These are phyloP conservation scores for Metschnikowia corniflorae DNA, from an alignment of 805 yeast genomes.

Conservation along the genomic window DNA sequence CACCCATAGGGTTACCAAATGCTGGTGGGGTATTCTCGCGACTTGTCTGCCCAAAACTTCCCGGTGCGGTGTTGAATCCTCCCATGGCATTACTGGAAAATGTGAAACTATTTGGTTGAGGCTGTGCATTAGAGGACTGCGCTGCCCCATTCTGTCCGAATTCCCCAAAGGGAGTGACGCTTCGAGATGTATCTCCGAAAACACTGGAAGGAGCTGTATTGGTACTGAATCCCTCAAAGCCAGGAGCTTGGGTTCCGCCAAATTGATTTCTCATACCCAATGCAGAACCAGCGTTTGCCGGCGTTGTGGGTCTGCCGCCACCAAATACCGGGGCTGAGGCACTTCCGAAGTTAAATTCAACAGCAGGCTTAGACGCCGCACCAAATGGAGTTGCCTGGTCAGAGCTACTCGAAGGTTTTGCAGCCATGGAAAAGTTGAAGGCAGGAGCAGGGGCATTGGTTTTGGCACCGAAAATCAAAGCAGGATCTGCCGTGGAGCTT, in stretches of 20 bases:
- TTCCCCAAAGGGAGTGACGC: conserved; percentile 9
- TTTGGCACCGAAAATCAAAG: conserved; percentile 27
- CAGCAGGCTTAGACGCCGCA: conserved; percentile 4
- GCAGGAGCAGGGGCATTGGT: conserved; percentile 15
- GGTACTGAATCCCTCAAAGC: conserved; percentile 4
- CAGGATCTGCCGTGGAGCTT: conserved; percentile 29
- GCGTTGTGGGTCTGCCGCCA: conserved; percentile 13
- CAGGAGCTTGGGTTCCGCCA: conserved; percentile 1
- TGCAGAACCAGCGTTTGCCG: conserved; percentile 7
- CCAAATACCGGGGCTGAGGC: conserved; percentile 6
- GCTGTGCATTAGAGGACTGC: conserved; percentile 4
- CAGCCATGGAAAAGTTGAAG: conserved; percentile 13
- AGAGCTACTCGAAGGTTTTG: conserved; percentile 1
- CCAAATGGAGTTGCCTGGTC: conserved; percentile 8
- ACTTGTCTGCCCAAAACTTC: conserved; percentile 17
- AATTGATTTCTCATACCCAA: conserved; percentile 3
- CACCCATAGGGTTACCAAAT: conserved; percentile 13
- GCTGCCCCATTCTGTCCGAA: conserved; percentile 5
- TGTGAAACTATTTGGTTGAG: conserved; percentile 11
- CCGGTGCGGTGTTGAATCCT: conserved; percentile 15
- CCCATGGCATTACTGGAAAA: conserved; percentile 12
- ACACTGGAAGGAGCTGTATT: conserved; percentile 7
- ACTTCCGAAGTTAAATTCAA: conserved; percentile 15
- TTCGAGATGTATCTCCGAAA: conserved; percentile 9
- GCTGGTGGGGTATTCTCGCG: conserved; percentile 18